These are phyloP conservation scores for Monosporascus sp. DNA, from an alignment of 2,329 filamentous ascomycete species.

Conservation along the genomic window DNA sequence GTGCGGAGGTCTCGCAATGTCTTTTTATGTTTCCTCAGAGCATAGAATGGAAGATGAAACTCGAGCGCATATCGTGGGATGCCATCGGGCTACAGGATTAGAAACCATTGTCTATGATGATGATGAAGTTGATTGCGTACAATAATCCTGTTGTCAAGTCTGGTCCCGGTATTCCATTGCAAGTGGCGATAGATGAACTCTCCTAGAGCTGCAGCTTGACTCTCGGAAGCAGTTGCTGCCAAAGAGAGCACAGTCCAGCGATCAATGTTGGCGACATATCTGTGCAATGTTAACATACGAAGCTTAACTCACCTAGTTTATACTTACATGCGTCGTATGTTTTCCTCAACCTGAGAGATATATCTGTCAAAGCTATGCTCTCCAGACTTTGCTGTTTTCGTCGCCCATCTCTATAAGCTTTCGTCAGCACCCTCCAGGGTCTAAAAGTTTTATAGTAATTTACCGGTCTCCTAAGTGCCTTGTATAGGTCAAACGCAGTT, in stretches of 20 bases:
- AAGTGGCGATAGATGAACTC: slow-evolving; percentile 8
- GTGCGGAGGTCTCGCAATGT: background rate
- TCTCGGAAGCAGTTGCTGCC: slow-evolving; percentile 1
- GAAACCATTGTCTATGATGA: background rate
- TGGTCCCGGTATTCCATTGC: slow-evolving; percentile 1
- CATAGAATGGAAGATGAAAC: slow-evolving; percentile 7
- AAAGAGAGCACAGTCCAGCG: slow-evolving; percentile 7
- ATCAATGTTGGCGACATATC: slow-evolving; percentile 6
- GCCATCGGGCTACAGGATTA: background rate
- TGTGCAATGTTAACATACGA: background rate
- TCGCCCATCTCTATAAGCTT: background rate
- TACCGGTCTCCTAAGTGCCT: background rate
- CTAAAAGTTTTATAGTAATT: background rate
- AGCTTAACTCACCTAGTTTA: background rate
- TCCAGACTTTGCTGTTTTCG: background rate
- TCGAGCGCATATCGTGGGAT: slow-evolving; percentile 3
- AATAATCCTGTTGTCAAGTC: background rate
- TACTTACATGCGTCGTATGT: slow-evolving; percentile 1
- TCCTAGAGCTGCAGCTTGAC: slow-evolving; percentile 1
- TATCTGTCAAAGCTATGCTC: background rate
- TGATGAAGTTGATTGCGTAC: background rate
- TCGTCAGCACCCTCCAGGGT: no score
- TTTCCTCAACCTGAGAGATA: background rate
- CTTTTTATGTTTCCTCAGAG: slow-evolving; percentile 1
- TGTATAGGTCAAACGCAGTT: background rate